phyloP scores from a whole-genome alignment of 805 yeast species.

The Yarrowia osloensis region DNA sequence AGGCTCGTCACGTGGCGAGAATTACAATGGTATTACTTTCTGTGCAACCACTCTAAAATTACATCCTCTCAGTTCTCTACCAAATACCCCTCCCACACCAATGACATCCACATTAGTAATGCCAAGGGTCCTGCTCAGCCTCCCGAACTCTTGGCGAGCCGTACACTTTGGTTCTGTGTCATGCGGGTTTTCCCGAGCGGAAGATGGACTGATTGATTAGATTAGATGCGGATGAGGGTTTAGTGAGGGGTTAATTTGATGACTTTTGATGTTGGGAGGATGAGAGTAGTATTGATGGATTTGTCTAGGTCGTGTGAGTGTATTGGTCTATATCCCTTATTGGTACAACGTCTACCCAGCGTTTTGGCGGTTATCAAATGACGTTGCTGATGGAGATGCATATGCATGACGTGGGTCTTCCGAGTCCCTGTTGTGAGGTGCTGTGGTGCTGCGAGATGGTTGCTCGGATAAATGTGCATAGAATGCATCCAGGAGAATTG shows the following conservation, averaged over 20 bases:
- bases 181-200: neutral
- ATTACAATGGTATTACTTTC: neutral
- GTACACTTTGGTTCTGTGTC: neutral
- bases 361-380: neutral
- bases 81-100: neutral
- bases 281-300: neutral
- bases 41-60: too few relatives aligned
- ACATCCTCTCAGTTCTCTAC: neutral
- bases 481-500: neutral
- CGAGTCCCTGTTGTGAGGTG: neutral
- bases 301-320: too few relatives aligned
- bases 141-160: conserved; percentile 2
- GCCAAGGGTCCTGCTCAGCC: neutral
- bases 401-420: neutral
- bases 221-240: neutral
- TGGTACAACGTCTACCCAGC: too few relatives aligned
- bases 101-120: neutral
- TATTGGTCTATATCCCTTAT: too few relatives aligned
- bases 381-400: neutral
- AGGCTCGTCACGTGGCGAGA: neutral
- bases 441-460: neutral
- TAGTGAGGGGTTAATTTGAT: neutral
- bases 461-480: neutral
- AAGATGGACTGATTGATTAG: neutral
- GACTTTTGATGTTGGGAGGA: too few relatives aligned